Evolutionary conservation across 179 eudicot genomes (phyloP), one percentile per base, ranked within the genome.

Genomic region (Silene vulgaris): DNA sequence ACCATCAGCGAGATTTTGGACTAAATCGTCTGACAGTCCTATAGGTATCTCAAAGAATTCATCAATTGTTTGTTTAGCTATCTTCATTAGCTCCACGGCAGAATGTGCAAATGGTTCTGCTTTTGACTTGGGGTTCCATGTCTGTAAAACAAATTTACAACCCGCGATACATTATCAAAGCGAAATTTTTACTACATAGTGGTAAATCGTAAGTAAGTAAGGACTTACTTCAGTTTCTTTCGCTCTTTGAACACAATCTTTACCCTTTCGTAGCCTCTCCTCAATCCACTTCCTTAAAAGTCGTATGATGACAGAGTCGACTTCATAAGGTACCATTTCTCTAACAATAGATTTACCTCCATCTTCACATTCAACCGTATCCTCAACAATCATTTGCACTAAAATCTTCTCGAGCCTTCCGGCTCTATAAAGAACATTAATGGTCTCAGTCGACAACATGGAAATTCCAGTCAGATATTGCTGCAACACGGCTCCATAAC

Each of bases 61-160:
- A 8, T 88, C 88, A 65, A 92, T 86, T 4, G 87, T 79, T 69
- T 89, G 88, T 84, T 80, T 92, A 63, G 84, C 85, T 72, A 80
- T 75, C 71, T 72, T 82, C 89, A 89, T 80, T 21, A 95, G 84
- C 64, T 95, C 97, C 40, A 83, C 86, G 4, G 96, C 88, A 57
- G 99, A 89, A 64, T 85, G 92, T 5, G 99, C 91, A 32, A 89
- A 92, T 28, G 99, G 96, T 79, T 95, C 99, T 5, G 85, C 80
- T 82, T 95, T 92, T 8, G 99, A 95, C 80, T 86, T 92, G 0
- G 99, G 97, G 79, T 92, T 95, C 99, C 99, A 95, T 78, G 95
- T 88, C 99, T 95, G 81, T 64, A 74, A 72, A 30, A 1, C 37
- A 37, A 37, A 37, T 37, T 37, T 5, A 37, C 11, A 16, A 66